Percentiles rank a stretch among this genome's conserved stretches.
Evolutionary conservation across 2,329 filamentous ascomycete genomes (phyloP).

Genomic region (Phaeophleospora eucalypticola): DNA sequence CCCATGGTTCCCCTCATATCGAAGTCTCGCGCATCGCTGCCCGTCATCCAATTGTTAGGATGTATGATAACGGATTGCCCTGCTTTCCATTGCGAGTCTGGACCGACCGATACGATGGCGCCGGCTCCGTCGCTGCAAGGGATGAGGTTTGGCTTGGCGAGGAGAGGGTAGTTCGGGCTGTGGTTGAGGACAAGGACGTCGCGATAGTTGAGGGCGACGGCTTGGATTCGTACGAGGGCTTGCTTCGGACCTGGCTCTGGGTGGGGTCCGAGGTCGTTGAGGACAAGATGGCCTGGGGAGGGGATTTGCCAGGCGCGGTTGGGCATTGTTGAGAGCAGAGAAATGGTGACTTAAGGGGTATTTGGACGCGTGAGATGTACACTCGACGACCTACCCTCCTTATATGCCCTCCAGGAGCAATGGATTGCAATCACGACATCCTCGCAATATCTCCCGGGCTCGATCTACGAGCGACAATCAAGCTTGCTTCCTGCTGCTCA

Average conservation of each 20-base stretch:
- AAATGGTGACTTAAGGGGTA: too few relatives aligned
- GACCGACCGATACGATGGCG: conserved; percentile 49
- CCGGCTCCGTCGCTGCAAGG: conserved; percentile 69
- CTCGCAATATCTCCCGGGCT: too few relatives aligned
- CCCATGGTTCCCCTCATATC: too few relatives aligned
- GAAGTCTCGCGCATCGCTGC: too few relatives aligned
- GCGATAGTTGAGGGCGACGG: conserved; percentile 51
- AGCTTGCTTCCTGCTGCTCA: too few relatives aligned
- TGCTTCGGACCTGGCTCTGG: conserved; percentile 35
- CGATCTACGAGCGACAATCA: too few relatives aligned
- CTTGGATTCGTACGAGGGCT: conserved; percentile 48
- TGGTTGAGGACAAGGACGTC: conserved; percentile 34
- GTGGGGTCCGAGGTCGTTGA: conserved; percentile 17
- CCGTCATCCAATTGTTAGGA: too few relatives aligned
- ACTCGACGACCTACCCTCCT: too few relatives aligned
- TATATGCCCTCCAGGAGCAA: too few relatives aligned
- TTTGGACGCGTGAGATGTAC: too few relatives aligned
- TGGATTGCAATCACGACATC: too few relatives aligned
- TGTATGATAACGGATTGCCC: too few relatives aligned
- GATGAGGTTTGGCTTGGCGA: conserved; percentile 42
- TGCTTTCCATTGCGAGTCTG: conserved; percentile 30
- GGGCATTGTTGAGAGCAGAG: conserved; percentile 10
- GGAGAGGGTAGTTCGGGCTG: conserved; percentile 17
- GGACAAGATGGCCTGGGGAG: conserved; percentile 13
- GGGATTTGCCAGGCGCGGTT: conserved; percentile 26